These are phyloP conservation scores for Saccharomyces eubayanus DNA, from an alignment of 805 yeast genomes.

Conservation along the genomic window DNA sequence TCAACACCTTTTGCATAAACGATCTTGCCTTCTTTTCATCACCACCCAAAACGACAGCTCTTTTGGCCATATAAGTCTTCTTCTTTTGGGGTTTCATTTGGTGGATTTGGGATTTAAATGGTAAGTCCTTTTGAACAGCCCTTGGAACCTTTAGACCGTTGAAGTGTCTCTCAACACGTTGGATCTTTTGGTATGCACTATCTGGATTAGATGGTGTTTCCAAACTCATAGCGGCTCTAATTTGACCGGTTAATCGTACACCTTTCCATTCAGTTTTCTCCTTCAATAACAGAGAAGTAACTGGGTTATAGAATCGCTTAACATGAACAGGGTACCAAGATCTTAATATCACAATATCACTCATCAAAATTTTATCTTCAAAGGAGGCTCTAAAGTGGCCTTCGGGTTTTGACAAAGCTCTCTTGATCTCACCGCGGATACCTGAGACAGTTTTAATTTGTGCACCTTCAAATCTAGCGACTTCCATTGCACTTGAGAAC, in stretches of 20 bases:
- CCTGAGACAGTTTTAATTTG: slow-evolving; percentile 94
- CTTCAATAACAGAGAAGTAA: slow-evolving; percentile 71
- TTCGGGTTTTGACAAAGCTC: slow-evolving; percentile 89
- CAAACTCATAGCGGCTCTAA: slow-evolving; percentile 65
- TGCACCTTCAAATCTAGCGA: slow-evolving; percentile 97
- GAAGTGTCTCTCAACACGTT: slow-evolving; percentile 76
- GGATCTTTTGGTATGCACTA: slow-evolving; percentile 59
- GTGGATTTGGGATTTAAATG: slow-evolving; percentile 86
- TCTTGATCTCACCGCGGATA: slow-evolving; percentile 91
- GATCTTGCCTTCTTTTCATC: slow-evolving; percentile 91
- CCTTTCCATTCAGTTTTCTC: slow-evolving; percentile 91
- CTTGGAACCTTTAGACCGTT: slow-evolving; percentile 83
- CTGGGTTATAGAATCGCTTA: slow-evolving; percentile 90
- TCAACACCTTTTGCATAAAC: slow-evolving; percentile 76
- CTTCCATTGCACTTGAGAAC: slow-evolving; percentile 88
- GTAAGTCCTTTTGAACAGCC: slow-evolving; percentile 64
- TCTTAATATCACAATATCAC: slow-evolving; percentile 81
- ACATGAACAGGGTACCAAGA: slow-evolving; percentile 96
- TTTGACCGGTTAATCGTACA: slow-evolving; percentile 90
- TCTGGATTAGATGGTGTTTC: slow-evolving; percentile 53
- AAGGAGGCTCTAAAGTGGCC: slow-evolving; percentile 95
- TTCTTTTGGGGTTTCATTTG: slow-evolving; percentile 82
- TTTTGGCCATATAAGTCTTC: slow-evolving; percentile 71
- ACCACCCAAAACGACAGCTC: slow-evolving; percentile 89
- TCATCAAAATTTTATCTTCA: slow-evolving; percentile 87